phyloP scores from a whole-genome alignment of 1,139 yeast species.

The Magnusiomyces suaveolens region DNA sequence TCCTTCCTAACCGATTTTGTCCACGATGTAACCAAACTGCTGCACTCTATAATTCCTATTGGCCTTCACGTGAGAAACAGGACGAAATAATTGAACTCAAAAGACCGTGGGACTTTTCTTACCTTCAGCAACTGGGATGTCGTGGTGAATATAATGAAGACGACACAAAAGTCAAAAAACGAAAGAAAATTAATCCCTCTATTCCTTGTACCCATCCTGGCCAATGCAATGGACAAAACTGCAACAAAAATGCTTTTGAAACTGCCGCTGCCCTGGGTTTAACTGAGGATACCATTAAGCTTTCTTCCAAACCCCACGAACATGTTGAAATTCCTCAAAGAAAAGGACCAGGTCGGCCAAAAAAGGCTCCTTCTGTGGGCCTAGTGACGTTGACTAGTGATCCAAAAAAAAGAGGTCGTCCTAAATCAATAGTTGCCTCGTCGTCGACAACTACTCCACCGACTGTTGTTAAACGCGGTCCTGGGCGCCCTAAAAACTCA shows the following conservation, averaged over 20 bases:
- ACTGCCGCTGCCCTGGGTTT: too few relatives aligned
- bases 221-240: background rate
- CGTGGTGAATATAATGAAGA: constrained; percentile 12
- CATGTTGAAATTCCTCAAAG: too few relatives aligned
- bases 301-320: too few relatives aligned
- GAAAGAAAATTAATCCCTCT: background rate
- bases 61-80: constrained; percentile 23
- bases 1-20: constrained; percentile 19
- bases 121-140: constrained; percentile 11
- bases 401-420: background rate
- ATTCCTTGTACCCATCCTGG: background rate
- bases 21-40: constrained; percentile 30
- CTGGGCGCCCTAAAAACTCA: background rate
- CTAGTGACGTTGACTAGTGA: too few relatives aligned
- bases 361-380: background rate
- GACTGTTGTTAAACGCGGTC: background rate
- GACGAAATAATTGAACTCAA: constrained; percentile 18
- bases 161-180: background rate
- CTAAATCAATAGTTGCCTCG: background rate
- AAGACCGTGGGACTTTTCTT: constrained; percentile 15
- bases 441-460: background rate
- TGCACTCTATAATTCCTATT: constrained; percentile 22
- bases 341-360: background rate
- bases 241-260: too few relatives aligned
- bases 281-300: too few relatives aligned